Base-by-base conservation (phyloP, 2,329 filamentous ascomycete genomes). In the Aspergillus fumigatiaffinis region DNA sequence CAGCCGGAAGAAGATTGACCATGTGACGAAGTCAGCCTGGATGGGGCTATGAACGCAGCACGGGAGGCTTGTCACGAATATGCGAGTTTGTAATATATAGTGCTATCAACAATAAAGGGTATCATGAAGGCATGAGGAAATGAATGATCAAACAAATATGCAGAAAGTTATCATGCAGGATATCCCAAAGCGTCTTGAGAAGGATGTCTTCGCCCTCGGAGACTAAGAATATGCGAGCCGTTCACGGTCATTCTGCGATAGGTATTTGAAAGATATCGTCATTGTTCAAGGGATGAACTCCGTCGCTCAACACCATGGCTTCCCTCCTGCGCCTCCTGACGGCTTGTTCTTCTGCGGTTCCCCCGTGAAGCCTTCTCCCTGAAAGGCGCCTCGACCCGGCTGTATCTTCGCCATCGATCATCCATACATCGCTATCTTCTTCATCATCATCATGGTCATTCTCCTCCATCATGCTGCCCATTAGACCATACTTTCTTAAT, bases 1-100 rank as follows among this genome's bases (percentile, higher is more conserved):
- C 60, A 97, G 89, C 69, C 90, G 88, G 76, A 96, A 92, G 80
- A 96, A 96, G 80, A 85, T 87, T 25, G 94, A 97, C 71, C 93
- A 97, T 75, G 79, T 97, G 64, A 87, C 91, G 42, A 97, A 97
- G 79, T 81, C 92, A 38, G 78, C 81, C 52, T 90, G 87, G 86
- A 92, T 89, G 71, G 94, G 93, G 1, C 53, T 75, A 42, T 75
- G 52, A 68, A 53, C 9, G 6, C 48, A 9, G 56, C 68, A 47
- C 68, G 54, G 60, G 56, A 54, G 51, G 54, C 55, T 62, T 47
- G 48, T 52, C 54, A 42, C 52, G 49, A 55, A 50, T 14, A 56
- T 35, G 55, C 41, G 53, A 41, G 3, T 14, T 35, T 21, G 46
- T 32, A 50, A 54, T 28, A 51, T 41, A 46, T 48, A 53, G 58